Conservation (phyloP, 2,329 filamentous ascomycete species). For the Corynespora cassiicola region DNA sequence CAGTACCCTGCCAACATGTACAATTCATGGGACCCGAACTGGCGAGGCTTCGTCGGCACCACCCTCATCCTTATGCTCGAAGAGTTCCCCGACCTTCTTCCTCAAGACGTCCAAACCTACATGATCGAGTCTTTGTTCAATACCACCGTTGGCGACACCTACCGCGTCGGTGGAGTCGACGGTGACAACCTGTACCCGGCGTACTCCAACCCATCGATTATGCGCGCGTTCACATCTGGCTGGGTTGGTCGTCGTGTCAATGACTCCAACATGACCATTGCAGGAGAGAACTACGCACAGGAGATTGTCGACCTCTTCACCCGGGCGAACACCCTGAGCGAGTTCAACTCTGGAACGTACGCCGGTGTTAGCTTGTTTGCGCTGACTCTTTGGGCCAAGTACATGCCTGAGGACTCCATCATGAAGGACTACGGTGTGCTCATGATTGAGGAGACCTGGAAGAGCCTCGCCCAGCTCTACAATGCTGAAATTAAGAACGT, state of each 20-base stretch:
- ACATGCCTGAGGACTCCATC: constrained; percentile 60
- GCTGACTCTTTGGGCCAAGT: constrained; percentile 66
- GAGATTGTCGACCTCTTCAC: constrained; percentile 65
- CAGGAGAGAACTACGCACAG: constrained; percentile 63
- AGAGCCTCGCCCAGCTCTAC: constrained; percentile 60
- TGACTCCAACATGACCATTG: constrained; percentile 64
- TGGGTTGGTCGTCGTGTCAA: constrained; percentile 64
- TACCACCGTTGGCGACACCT: constrained; percentile 64
- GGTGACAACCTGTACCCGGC: constrained; percentile 68
- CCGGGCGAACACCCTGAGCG: constrained; percentile 62
- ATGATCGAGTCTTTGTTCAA: constrained; percentile 63
- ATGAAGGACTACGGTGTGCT: constrained; percentile 59
- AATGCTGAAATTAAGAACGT: constrained; percentile 66
- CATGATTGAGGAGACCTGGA: constrained; percentile 63
- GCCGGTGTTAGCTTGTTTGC: constrained; percentile 67
- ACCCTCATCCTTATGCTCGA: constrained; percentile 65
- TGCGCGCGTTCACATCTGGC: constrained; percentile 67
- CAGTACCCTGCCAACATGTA: constrained; percentile 61
- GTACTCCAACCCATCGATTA: constrained; percentile 67
- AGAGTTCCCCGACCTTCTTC: constrained; percentile 61
- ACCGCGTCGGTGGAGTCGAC: constrained; percentile 66
- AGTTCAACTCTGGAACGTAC: constrained; percentile 70
- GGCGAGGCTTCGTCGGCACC: constrained; percentile 68
- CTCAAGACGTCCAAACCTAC: constrained; percentile 44
- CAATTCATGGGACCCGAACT: constrained; percentile 68